phyloP scores from a whole-genome alignment of 225 moss, liverwort and hornwort genomes.

The Polytrichum commune region DNA sequence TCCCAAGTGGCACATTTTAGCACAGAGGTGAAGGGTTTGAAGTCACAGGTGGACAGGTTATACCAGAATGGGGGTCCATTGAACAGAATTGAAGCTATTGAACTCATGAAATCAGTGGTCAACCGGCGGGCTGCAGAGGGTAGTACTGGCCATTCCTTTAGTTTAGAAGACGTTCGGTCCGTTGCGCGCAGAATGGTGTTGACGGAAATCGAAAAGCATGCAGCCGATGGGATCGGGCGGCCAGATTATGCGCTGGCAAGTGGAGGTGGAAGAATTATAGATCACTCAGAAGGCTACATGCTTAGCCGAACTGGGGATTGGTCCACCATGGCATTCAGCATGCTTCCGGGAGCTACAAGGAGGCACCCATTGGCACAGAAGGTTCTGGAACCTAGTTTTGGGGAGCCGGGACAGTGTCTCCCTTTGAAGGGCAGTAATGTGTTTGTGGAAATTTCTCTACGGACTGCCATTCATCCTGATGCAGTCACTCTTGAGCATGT shows the following conservation, averaged over 20 bases:
- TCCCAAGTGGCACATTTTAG: conserved; percentile 44
- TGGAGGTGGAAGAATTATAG: conserved; percentile 83
- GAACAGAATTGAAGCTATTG: conserved; percentile 61
- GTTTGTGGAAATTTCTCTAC: conserved; percentile 76
- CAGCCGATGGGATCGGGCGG: conserved; percentile 89
- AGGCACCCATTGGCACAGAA: conserved; percentile 67
- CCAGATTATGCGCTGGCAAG: conserved; percentile 88
- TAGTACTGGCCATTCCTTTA: conserved; percentile 58
- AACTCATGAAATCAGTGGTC: conserved; percentile 69
- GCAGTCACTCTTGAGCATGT: conserved; percentile 91
- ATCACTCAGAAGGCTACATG: conserved; percentile 78
- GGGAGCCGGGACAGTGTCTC: conserved; percentile 91
- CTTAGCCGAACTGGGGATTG: conserved; percentile 59
- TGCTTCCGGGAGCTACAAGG: conserved; percentile 67
- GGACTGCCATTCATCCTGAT: conserved; percentile 74
- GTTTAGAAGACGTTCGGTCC: conserved; percentile 83
- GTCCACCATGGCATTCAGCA: conserved; percentile 55
- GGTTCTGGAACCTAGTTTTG: conserved; percentile 85
- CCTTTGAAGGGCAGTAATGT: conserved; percentile 87
- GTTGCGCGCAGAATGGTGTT: conserved; percentile 75
- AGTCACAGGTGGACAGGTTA: conserved; percentile 58
- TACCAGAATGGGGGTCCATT: conserved; percentile 53
- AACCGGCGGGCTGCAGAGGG: conserved; percentile 76
- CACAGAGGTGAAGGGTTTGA: conserved; percentile 56
- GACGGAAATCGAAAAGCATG: conserved; percentile 76